A percentile compares a stretch with the other conserved stretches of the same genome.
These are phyloP conservation scores for Auricularia heimuer DNA, from an alignment of 768 basidiomycete species.

Conservation along the genomic window DNA sequence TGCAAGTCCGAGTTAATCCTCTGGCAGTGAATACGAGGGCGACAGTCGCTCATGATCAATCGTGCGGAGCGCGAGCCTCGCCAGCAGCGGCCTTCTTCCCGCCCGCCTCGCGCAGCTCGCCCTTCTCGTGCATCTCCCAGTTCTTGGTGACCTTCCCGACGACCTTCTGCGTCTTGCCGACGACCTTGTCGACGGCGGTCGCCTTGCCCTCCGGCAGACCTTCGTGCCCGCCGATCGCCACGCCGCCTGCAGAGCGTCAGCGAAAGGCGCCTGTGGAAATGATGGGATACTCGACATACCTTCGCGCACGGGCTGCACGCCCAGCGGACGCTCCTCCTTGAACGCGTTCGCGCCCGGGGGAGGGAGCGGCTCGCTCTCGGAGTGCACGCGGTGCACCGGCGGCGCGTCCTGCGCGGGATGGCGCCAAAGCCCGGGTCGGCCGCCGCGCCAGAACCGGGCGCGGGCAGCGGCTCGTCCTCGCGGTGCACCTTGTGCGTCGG, in stretches of 20 bases:
- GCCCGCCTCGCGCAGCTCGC: slow-evolving; percentile 43
- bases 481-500: neutral
- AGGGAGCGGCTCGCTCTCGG: neutral
- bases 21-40: too few relatives aligned
- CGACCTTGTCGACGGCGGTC: slow-evolving; percentile 39
- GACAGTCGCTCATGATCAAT: slow-evolving; percentile 12
- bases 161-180: slow-evolving; percentile 54
- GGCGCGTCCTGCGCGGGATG: neutral
- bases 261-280: slow-evolving; percentile 1
- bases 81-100: slow-evolving; percentile 38
- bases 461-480: neutral
- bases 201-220: slow-evolving; percentile 32
- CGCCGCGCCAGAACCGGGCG: neutral
- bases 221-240: slow-evolving; percentile 24
- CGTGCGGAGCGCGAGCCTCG: slow-evolving; percentile 32
- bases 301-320: slow-evolving; percentile 26
- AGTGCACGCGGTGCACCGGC: neutral
- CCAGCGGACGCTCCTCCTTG: slow-evolving; percentile 26
- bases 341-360: slow-evolving; percentile 17
- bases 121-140: slow-evolving; percentile 43
- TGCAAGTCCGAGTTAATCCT: too few relatives aligned
- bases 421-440: neutral
- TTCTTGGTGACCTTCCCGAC: slow-evolving; percentile 41
- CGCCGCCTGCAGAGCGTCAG: slow-evolving; percentile 20
- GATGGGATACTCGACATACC: slow-evolving; percentile 14